A percentile compares a stretch with the other conserved stretches of the same genome.
These are phyloP conservation scores for Sporothrix protearum DNA, from an alignment of 2,329 filamentous ascomycete genomes.

Conservation along the genomic window DNA sequence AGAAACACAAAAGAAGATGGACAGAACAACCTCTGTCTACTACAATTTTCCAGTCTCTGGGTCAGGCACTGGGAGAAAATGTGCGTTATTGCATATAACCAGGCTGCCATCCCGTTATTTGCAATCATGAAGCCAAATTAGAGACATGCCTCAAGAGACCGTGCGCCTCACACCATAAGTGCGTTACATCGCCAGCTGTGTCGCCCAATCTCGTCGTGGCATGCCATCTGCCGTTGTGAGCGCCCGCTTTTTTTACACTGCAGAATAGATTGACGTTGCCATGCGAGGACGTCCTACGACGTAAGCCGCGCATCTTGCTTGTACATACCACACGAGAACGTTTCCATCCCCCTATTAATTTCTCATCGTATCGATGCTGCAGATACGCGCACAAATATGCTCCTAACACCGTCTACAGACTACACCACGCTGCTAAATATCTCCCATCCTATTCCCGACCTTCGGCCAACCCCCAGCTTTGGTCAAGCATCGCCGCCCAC, in stretches of 20 bases:
- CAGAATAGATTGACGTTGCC: background rate
- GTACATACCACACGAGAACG: too few species aligned
- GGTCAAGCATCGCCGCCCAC: background rate
- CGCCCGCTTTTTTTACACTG: background rate
- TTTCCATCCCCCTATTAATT: background rate
- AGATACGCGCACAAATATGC: background rate
- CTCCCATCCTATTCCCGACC: conserved; percentile 1
- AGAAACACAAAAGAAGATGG: background rate
- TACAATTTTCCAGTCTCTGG: conserved; percentile 10
- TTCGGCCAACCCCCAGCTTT: background rate
- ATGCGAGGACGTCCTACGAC: background rate
- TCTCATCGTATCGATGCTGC: background rate
- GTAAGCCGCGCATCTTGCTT: too few species aligned
- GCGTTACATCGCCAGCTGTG: background rate
- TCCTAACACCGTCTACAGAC: background rate
- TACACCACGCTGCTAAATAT: background rate
- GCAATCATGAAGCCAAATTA: background rate
- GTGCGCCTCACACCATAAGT: background rate
- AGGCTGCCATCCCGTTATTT: conserved; percentile 2
- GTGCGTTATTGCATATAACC: background rate
- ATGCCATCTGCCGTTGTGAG: background rate
- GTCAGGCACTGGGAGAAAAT: background rate
- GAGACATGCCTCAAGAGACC: background rate
- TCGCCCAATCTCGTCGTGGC: background rate
- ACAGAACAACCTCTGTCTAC: background rate